phyloP scores from a whole-genome alignment of 768 basidiomycete species.

The Boletus tylopilopsis region DNA sequence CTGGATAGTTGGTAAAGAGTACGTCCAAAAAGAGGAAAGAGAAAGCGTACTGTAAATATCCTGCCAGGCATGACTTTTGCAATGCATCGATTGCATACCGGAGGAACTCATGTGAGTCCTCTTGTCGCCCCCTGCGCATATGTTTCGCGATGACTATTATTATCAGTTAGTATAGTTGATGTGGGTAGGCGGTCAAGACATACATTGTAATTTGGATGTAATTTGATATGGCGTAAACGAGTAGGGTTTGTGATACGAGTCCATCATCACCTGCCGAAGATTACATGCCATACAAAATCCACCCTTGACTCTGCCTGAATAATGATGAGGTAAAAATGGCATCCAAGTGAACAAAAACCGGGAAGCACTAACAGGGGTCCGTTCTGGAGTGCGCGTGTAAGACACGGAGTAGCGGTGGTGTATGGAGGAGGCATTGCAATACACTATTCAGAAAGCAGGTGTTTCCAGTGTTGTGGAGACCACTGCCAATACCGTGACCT shows the following conservation, averaged over 20 bases:
- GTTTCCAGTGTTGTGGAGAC: conserved; percentile 84
- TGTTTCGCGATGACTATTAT: conserved; percentile 81
- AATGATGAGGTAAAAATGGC: conserved; percentile 7
- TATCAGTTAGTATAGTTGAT: conserved; percentile 4
- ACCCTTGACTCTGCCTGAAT: conserved; percentile 38
- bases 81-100: conserved; percentile 90
- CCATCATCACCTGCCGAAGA: conserved; percentile 53
- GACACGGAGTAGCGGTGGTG: conserved; percentile 75
- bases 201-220: conserved; percentile 67
- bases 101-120: conserved; percentile 97
- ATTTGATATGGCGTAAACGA: conserved; percentile 65
- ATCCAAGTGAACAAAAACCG: neutral
- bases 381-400: conserved; percentile 46
- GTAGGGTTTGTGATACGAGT: conserved; percentile 44
- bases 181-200: conserved; percentile 22
- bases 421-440: conserved; percentile 90
- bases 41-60: conserved; percentile 59
- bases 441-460: conserved; percentile 97
- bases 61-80: conserved; percentile 79
- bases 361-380: conserved; percentile 53
- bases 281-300: conserved; percentile 80
- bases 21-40: neutral
- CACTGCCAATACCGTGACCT: conserved; percentile 46
- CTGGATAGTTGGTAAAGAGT: conserved; percentile 34
- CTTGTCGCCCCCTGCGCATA: conserved; percentile 88